phyloP scores from a whole-genome alignment of 2,329 filamentous ascomycete species.

The Xylariaceae sp. region DNA sequence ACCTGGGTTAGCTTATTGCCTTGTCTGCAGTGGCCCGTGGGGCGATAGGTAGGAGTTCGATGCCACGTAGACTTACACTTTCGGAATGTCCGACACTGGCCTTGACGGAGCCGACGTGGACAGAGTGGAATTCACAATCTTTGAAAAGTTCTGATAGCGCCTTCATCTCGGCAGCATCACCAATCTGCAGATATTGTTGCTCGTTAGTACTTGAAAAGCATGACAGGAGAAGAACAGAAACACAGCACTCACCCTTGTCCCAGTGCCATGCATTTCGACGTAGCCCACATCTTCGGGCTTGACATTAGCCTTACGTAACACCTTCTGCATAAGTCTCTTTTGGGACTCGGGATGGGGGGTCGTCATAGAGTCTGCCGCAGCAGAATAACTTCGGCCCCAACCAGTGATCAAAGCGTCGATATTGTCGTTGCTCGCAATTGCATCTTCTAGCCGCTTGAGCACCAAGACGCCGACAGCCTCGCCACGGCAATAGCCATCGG shows the following conservation, averaged over 20 bases:
- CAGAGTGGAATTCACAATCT: constrained; percentile 41
- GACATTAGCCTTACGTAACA: constrained; percentile 13
- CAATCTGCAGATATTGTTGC: no score
- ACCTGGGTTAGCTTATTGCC: constrained; percentile 4
- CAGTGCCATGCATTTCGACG: constrained; percentile 66
- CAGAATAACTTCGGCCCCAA: constrained; percentile 65
- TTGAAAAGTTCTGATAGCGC: no score
- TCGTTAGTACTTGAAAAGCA: background rate
- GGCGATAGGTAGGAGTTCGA: background rate
- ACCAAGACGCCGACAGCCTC: constrained; percentile 23
- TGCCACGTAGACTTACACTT: constrained; percentile 18
- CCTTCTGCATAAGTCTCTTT: constrained; percentile 19
- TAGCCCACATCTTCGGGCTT: constrained; percentile 46
- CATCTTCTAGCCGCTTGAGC: constrained; percentile 30
- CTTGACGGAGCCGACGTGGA: constrained; percentile 45
- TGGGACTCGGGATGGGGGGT: constrained; percentile 31
- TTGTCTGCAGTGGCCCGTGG: no score
- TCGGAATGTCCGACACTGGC: constrained; percentile 44
- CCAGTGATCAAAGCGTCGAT: constrained; percentile 38
- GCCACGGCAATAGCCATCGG: constrained; percentile 40
- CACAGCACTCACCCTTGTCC: constrained; percentile 38
- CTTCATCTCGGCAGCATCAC: no score
- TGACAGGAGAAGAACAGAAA: background rate
- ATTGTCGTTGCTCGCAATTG: constrained; percentile 39
- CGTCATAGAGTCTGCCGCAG: constrained; percentile 58